These are phyloP conservation scores for Agrocybe praecox DNA, from an alignment of 768 basidiomycete species.

Conservation along the genomic window DNA sequence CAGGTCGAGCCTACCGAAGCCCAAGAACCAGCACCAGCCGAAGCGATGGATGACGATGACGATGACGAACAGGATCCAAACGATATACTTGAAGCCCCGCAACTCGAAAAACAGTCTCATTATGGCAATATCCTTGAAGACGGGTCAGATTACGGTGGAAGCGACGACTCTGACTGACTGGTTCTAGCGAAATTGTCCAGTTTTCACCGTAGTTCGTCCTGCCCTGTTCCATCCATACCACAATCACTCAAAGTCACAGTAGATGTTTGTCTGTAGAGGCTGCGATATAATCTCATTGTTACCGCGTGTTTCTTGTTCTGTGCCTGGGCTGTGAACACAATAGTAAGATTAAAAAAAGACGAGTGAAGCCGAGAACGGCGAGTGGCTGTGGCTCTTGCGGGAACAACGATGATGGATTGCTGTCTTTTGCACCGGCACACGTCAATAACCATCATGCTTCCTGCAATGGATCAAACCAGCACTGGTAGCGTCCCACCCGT, in stretches of 20 bases:
- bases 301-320: too few relatives aligned
- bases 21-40: neutral
- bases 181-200: neutral
- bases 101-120: neutral
- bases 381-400: constrained; percentile 2
- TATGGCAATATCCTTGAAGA: neutral
- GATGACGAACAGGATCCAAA: constrained; percentile 37
- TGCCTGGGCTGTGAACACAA: constrained; percentile 1
- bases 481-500: neutral
- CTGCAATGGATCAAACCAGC: neutral
- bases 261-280: too few relatives aligned
- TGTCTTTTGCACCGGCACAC: neutral
- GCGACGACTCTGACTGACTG: constrained; percentile 3
- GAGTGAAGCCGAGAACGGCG: neutral
- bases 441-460: neutral
- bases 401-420: neutral
- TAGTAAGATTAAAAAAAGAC: neutral
- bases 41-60: constrained; percentile 16
- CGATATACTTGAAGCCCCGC: constrained; percentile 17
- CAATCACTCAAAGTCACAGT: too few relatives aligned
- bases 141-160: constrained; percentile 22
- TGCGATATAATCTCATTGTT: too few relatives aligned
- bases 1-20: neutral
- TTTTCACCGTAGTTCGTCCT: neutral
- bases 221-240: too few relatives aligned